Base-by-base conservation (phyloP, 192 early-diverging fungal species). In the Thamnidium elegans region DNA sequence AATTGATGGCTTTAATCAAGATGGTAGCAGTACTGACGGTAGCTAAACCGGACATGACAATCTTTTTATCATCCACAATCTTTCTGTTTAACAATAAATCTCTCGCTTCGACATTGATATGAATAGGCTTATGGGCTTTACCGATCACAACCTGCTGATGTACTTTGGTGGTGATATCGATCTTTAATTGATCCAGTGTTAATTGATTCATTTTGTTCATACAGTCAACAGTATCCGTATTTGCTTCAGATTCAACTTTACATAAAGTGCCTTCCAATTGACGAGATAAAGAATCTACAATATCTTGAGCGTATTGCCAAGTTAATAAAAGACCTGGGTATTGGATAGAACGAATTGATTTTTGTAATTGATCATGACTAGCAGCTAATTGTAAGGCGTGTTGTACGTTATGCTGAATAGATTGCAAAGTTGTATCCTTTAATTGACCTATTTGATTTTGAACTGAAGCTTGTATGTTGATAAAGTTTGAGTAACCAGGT, bases 251-350 rank as follows among this genome's bases (percentile, higher is more conserved):
- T 70, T 90, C 86, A 59, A 75, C 79, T 60, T 77, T 75, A n/a
- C 73, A 65, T 30, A 88, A 78, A 32, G 81, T 84, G 46, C 80
- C 77, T 47, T 84, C 78, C 58, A 90, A 70, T 8, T 82, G 73
- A 47, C 84, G 76, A 15, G 83, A 76, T 73, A 89, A 82, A 36
- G 81, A 69, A 55, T 85, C 79, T 44, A 86, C 76, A 47, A 98
- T 75, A 47, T 88, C 85, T 34, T 84, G 78, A 14, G 94, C 91
- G 75, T 95, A 98, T 50, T 84, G 77, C 87, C 90, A 92, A 39
- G 88, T 83, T 61, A 87, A 85, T 13, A 92, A 65, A 34, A 94
- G 62, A n/a, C 95, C 93, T 32, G 82, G 81, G 77, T 88, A 96
- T 3, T 17, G 43, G 11, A 59, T 36, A 59, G 36, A 32, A 5